Evolutionary conservation across 768 basidiomycete genomes (phyloP), one percentile per base, ranked within the genome.

Genomic region (Albatrellus ellisii): DNA sequence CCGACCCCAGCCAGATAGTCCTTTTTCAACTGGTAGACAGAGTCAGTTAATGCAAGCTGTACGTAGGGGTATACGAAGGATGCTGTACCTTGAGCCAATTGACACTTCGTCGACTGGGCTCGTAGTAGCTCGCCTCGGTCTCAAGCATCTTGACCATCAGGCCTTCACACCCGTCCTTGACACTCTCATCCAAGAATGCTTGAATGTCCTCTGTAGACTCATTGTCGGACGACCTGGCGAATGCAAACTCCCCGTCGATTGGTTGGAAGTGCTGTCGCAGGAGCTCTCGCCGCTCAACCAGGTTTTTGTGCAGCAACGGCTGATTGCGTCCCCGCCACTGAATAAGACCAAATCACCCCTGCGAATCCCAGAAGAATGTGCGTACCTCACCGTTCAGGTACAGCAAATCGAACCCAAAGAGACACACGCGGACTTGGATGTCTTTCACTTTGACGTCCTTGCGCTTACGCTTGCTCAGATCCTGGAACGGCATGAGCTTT

Each of bases 131-230:
- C 6, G 82, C 86, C 28, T 89, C 82, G 35, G 75, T 82, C 31
- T 94, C 88, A 14, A 99, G 65, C 90, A 95, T 94, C 66, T 99
- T 99, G 45, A 99, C 89, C 95, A 99, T 99, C 35, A 99, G 72
- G 8, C 95, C 95, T 59, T 99, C 95, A 57, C 95, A 98, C 2
- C 94, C 91, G 56, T 98, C 95, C 58, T 91, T 97, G 51, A 99
- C 88, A 59, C 87, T 91, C 50, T 91, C 86, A 56, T 98, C 94
- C 7, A 99, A 65, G 70, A 99, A 98, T 1, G 72, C 58, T 56
- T 95, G 90, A 36, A 99, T 97, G 54, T 95, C 92, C 18, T 99
- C 95, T 4, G 77, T 82, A 6, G 81, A 85, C 45, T 89, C 79
- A 12, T 80, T 70, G 54, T 99, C 94, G 1, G 87, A 87, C 3